phyloP scores from a whole-genome alignment of 805 yeast species.

The Metschnikowia arizonensis region DNA sequence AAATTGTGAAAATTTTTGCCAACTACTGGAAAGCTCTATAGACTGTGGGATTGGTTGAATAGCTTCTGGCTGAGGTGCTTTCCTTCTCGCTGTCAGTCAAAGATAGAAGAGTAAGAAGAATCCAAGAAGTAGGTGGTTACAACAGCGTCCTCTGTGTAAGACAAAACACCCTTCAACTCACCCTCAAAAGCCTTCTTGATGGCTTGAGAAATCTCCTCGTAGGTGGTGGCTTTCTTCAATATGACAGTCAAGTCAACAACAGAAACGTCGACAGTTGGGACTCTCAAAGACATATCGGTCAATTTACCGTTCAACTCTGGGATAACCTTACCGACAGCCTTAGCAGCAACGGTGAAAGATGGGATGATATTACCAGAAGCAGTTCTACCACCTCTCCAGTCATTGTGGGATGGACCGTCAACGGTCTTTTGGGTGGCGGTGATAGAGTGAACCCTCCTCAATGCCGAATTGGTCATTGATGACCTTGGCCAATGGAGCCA shows the following conservation, averaged over 20 bases:
- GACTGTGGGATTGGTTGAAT: too few relatives aligned
- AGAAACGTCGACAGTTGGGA: slow-evolving; percentile 90
- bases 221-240: slow-evolving; percentile 69
- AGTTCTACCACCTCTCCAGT: slow-evolving; percentile 98
- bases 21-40: too few relatives aligned
- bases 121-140: slow-evolving; percentile 87
- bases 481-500: slow-evolving; percentile 92
- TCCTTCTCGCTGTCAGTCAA: slow-evolving; percentile 82
- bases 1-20: too few relatives aligned
- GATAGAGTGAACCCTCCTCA: slow-evolving; percentile 88
- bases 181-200: slow-evolving; percentile 75
- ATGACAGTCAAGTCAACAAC: slow-evolving; percentile 90
- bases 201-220: slow-evolving; percentile 77
- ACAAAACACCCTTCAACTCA: slow-evolving; percentile 73
- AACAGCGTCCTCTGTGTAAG: slow-evolving; percentile 90
- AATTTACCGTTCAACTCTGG: slow-evolving; percentile 89
- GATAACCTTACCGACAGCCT: slow-evolving; percentile 94
- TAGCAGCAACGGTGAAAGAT: slow-evolving; percentile 95
- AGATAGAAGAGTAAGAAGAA: slow-evolving; percentile 81
- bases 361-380: slow-evolving; percentile 95
- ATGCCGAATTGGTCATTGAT: slow-evolving; percentile 81
- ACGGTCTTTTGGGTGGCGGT: slow-evolving; percentile 96
- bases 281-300: slow-evolving; percentile 92
- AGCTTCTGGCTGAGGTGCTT: too few relatives aligned
- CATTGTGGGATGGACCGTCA: slow-evolving; percentile 96